Evolutionary conservation across 305 asterid genomes (phyloP).

Genomic region (Ruellia speciosa): DNA sequence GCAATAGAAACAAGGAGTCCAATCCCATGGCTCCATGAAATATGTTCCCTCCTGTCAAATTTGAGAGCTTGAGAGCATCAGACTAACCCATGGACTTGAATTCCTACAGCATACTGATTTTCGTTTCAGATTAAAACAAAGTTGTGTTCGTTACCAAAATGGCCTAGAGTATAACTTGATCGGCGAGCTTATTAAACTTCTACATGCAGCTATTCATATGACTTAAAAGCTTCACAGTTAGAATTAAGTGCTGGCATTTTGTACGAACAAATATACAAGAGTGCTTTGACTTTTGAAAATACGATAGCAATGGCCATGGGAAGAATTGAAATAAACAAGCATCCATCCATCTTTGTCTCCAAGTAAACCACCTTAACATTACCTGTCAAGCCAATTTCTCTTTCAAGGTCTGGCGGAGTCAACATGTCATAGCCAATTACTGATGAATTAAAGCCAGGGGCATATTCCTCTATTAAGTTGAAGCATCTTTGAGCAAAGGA

Average conservation of each 20-base stretch:
- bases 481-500: constrained; percentile 81
- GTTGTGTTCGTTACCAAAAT: no score
- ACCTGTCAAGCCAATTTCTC: constrained; percentile 87
- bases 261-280: neutral
- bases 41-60: constrained; percentile 75
- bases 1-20: constrained; percentile 80
- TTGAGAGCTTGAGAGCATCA: constrained; percentile 1
- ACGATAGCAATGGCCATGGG: neutral
- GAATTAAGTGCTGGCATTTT: no score
- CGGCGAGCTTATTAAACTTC: neutral
- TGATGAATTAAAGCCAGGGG: constrained; percentile 82
- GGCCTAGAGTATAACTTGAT: neutral
- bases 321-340: neutral
- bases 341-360: neutral
- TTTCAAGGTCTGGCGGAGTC: constrained; percentile 94
- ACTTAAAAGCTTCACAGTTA: no score
- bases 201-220: neutral
- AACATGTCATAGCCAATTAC: constrained; percentile 85
- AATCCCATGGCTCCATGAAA: constrained; percentile 93
- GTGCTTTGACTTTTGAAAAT: neutral
- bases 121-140: neutral
- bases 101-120: constrained; percentile 7
- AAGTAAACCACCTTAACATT: constrained; percentile 7
- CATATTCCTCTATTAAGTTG: constrained; percentile 67
- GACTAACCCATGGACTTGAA: constrained; percentile 1